These are phyloP conservation scores for Pythium folliculosum DNA, from an alignment of 352 stramenopile species.

Conservation along the genomic window DNA sequence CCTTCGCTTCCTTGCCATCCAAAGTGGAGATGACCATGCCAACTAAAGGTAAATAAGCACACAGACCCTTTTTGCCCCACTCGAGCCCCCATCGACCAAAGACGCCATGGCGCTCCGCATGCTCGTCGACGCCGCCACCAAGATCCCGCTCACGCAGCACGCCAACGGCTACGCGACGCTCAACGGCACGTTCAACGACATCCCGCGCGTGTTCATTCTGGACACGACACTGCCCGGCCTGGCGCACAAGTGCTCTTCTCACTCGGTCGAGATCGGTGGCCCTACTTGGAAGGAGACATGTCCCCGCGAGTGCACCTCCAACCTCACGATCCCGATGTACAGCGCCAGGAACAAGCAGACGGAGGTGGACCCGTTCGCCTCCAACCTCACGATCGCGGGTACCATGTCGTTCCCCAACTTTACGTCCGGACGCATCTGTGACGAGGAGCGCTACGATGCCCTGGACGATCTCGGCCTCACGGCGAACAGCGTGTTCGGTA, in stretches of 20 bases:
- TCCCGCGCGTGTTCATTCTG: constrained; percentile 2
- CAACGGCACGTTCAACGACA: constrained; percentile 14
- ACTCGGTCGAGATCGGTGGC: neutral
- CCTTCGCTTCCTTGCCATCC: too few relatives aligned
- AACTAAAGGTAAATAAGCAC: too few relatives aligned
- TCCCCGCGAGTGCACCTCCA: neutral
- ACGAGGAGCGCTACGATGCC: neutral
- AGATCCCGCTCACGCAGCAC: neutral
- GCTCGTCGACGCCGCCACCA: constrained; percentile 1
- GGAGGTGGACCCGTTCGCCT: neutral
- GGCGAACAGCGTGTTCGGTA: constrained; percentile 8
- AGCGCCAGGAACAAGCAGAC: neutral
- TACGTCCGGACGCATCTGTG: constrained; percentile 7
- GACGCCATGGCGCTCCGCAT: constrained; percentile 3
- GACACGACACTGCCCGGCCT: constrained; percentile 6
- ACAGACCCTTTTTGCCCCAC: too few relatives aligned
- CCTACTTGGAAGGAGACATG: neutral
- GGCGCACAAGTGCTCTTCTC: neutral
- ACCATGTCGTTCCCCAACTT: constrained; percentile 8
- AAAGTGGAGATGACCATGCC: too few relatives aligned
- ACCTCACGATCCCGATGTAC: neutral
- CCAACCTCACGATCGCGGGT: constrained; percentile 5
- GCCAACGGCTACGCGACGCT: neutral
- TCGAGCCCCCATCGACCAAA: too few relatives aligned
- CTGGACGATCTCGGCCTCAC: neutral